Evolutionary conservation across 2,329 filamentous ascomycete genomes (phyloP), one percentile per base, ranked within the genome.

Genomic region (Cucurbitaria berberidis): DNA sequence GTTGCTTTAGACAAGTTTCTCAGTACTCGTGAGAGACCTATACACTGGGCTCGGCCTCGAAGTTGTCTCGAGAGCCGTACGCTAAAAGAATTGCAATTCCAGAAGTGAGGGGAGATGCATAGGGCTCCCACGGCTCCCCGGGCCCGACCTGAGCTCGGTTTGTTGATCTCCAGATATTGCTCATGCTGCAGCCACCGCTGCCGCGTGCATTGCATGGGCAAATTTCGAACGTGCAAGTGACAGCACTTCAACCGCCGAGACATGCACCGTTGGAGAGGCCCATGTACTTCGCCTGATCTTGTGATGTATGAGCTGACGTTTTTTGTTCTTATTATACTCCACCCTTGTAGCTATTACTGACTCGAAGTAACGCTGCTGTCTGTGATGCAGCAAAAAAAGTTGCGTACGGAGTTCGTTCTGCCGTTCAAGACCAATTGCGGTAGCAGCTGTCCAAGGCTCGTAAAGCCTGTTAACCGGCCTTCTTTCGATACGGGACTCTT

Each of bases 131-230:
- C 62, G 64, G 63, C 60, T 65, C 54, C 56, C 46, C 59, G 55
- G 55, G 56, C 44, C 61, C 59, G 59, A 62, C 36, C 53, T 24
- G 41, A 60, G 40, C 24, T 56, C 45, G 41, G 41, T 27, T 58
- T 49, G 52, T 41, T 50, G 57, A 57, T 57, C 44, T 56, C 41
- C 30, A 60, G 50, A 62, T 64, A 67, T 68, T 67, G 49, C 57
- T 56, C 30, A 21, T 57, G 64, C 66, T 64, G 59, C 24, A 30
- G n/a, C 43, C 43, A 38, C 48, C 36, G 36, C 36, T 29, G 45
- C 39, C 48, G 38, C 44, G 38, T 51, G 45, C 48, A 57, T 45
- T 51, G 44, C 47, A 47, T 53, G 49, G 50, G 30, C 29, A 18
- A 40, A 38, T 42, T 49, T 50, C 53, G 51, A 50, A 45, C 19